phyloP scores from a whole-genome alignment of 225 moss, liverwort and hornwort species.

The Physcomitrium patens region DNA sequence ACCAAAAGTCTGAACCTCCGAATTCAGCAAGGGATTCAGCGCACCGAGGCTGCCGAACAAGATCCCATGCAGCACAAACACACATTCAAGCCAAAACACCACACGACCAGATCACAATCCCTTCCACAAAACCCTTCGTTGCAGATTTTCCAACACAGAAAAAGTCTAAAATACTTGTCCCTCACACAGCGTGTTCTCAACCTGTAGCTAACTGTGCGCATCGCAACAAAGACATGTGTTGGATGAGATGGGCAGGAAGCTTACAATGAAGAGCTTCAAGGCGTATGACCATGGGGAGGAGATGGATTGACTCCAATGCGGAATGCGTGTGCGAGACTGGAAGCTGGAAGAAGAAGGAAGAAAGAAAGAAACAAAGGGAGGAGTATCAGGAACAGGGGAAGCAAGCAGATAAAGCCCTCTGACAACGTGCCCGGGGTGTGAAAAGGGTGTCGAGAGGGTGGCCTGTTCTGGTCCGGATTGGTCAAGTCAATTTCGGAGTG shows the following conservation, averaged over 20 bases:
- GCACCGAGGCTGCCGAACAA: no score
- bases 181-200: not conserved
- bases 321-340: not conserved
- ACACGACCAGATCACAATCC: no score
- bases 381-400: not conserved
- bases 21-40: no score
- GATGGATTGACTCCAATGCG: not conserved
- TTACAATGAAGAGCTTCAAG: not conserved
- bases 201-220: not conserved
- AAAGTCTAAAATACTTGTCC: no score
- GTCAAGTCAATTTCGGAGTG: slow-evolving; percentile 1
- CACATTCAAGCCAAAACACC: no score
- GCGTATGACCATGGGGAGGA: not conserved
- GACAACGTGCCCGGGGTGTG: not conserved
- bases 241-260: not conserved
- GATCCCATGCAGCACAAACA: no score
- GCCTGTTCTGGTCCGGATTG: slow-evolving; percentile 9
- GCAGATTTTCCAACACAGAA: no score
- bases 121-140: no score
- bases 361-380: not conserved
- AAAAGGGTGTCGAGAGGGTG: not conserved
- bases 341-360: no score
- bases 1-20: no score
- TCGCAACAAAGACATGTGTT: not conserved
- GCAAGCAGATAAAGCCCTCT: no score